phyloP scores from a whole-genome alignment of 805 yeast species.

The Suhomyces sp. region DNA sequence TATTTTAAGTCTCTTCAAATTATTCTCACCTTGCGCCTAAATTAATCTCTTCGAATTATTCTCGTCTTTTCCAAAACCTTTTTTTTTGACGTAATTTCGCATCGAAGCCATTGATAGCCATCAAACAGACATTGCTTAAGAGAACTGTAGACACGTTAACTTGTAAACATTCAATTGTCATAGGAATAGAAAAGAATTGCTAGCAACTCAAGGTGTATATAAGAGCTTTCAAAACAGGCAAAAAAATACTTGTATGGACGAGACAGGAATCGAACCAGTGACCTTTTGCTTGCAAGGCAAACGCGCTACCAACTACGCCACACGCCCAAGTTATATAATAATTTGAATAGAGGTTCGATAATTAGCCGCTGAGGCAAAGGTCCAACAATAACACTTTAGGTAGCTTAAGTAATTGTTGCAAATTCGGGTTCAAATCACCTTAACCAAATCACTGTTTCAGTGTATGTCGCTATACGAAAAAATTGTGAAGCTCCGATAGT shows the following conservation, averaged over 20 bases:
- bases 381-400: no score
- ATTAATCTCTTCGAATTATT: background rate
- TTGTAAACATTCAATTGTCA: background rate
- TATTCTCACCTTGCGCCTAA: background rate
- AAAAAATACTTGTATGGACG: conserved; percentile 48
- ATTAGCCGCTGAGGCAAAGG: no score
- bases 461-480: no score
- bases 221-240: conserved; percentile 1
- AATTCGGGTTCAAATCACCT: background rate
- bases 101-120: background rate
- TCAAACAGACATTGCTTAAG: background rate
- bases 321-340: conserved; percentile 48
- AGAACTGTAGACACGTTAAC: background rate
- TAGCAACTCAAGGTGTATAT: background rate
- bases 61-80: background rate
- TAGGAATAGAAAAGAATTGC: background rate
- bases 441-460: no score
- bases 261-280: conserved; percentile 77
- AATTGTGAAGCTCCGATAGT: no score
- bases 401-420: background rate
- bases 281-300: conserved; percentile 77
- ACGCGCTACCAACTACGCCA: conserved; percentile 85
- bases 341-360: background rate
- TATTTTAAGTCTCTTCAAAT: background rate
- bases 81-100: background rate